phyloP scores from a whole-genome alignment of 2,329 filamentous ascomycete species.

The Aspergillus neotritici region DNA sequence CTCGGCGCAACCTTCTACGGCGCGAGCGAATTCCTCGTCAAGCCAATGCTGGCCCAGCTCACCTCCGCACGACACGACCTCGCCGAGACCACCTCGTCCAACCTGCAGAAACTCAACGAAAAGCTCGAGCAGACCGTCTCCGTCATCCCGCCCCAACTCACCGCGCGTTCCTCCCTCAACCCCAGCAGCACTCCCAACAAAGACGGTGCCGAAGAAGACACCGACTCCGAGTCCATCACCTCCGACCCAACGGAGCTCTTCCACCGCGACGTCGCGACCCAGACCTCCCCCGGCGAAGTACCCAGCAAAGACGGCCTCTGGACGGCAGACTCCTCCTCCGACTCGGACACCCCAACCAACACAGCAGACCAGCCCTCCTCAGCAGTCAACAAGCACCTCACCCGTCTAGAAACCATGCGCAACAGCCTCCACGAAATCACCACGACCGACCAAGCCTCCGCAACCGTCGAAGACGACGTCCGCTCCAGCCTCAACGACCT shows the following conservation, averaged over 20 bases:
- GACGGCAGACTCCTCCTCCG: no score
- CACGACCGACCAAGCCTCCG: no score
- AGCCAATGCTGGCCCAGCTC: constrained; percentile 53
- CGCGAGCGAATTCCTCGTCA: constrained; percentile 53
- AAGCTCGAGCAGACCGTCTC: constrained; percentile 50
- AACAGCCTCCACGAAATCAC: constrained; percentile 2
- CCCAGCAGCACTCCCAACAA: constrained; percentile 15
- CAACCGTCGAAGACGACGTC: no score
- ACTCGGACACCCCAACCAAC: no score
- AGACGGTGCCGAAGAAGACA: constrained; percentile 37
- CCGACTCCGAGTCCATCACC: constrained; percentile 44
- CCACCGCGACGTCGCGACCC: constrained; percentile 58
- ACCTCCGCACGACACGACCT: constrained; percentile 55
- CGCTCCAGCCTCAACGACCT: constrained; percentile 37
- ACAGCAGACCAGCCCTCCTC: not conserved
- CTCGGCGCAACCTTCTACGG: constrained; percentile 53
- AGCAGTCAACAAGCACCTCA: constrained; percentile 35
- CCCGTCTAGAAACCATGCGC: constrained; percentile 43
- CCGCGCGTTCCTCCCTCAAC: constrained; percentile 20
- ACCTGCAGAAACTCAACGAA: constrained; percentile 52
- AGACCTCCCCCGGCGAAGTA: constrained; percentile 47
- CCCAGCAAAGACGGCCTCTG: no score
- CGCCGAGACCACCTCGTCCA: constrained; percentile 45
- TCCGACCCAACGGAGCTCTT: constrained; percentile 60
- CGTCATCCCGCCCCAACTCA: constrained; percentile 41